A percentile compares a stretch with the other conserved stretches of the same genome.
Evolutionary conservation across 2,329 filamentous ascomycete genomes (phyloP).

Genomic region (Claviceps humidiphila): DNA sequence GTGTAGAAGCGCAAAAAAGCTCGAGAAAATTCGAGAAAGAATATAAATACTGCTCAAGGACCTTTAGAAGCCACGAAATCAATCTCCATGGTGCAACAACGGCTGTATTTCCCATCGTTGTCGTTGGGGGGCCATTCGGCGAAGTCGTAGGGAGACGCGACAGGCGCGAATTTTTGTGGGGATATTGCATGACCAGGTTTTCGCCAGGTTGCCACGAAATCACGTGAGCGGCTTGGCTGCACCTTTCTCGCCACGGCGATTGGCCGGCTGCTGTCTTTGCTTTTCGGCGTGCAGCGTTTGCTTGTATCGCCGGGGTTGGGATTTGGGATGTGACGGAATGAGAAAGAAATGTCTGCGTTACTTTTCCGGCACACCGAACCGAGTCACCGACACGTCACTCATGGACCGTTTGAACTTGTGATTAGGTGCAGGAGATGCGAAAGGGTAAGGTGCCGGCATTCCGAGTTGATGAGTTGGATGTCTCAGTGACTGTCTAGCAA

Average conservation of each 20-base stretch:
- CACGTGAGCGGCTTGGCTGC: conserved; percentile 23
- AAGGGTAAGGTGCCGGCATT: too few relatives aligned
- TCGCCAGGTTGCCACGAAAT: conserved; percentile 29
- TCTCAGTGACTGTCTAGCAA: too few relatives aligned
- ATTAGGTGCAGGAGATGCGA: too few relatives aligned
- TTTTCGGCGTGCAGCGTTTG: neutral
- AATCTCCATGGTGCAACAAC: conserved; percentile 16
- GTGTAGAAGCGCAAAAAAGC: conserved; percentile 9
- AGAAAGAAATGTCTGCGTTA: too few relatives aligned
- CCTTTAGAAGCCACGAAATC: conserved; percentile 6
- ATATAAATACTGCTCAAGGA: neutral
- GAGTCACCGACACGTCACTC: too few relatives aligned
- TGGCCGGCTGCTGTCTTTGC: neutral
- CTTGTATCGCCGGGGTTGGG: too few relatives aligned
- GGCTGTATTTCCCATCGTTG: conserved; percentile 6
- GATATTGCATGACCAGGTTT: conserved; percentile 17
- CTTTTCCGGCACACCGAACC: too few relatives aligned
- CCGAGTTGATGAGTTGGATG: too few relatives aligned
- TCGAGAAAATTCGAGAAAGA: conserved; percentile 12
- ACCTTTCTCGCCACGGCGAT: neutral
- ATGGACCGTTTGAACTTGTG: too few relatives aligned
- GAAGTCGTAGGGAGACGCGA: conserved; percentile 31
- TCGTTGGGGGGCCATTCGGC: conserved; percentile 23
- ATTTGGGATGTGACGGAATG: too few relatives aligned
- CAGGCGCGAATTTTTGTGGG: conserved; percentile 26